phyloP scores from a whole-genome alignment of 1,284 basidiomycete genomes.

The Austroboletus olivaceoglutinosus region DNA sequence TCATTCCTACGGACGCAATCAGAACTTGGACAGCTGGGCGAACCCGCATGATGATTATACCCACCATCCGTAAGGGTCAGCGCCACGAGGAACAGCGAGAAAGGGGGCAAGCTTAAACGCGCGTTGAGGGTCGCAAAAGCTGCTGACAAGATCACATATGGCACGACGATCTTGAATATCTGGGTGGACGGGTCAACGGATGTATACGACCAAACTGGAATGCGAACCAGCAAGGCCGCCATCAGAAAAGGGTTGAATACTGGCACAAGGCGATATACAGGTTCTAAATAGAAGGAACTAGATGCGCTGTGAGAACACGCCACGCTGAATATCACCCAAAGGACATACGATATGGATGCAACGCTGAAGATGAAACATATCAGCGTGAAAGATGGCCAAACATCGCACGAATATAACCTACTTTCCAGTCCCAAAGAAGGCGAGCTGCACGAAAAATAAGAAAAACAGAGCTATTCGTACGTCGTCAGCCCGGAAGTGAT shows the following conservation, averaged over 20 bases:
- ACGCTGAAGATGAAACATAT: constrained; percentile 49
- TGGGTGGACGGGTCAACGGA: constrained; percentile 27
- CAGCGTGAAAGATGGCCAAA: constrained; percentile 2
- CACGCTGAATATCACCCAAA: not conserved
- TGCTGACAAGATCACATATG: constrained; percentile 75
- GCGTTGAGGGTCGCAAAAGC: constrained; percentile 68
- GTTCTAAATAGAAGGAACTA: constrained; percentile 86
- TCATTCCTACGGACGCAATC: constrained; percentile 54
- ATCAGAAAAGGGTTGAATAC: constrained; percentile 88
- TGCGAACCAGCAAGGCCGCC: constrained; percentile 63
- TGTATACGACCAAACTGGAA: not conserved
- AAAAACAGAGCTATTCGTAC: constrained; percentile 79
- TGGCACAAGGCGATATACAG: constrained; percentile 86
- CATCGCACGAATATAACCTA: constrained; percentile 39
- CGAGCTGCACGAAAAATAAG: constrained; percentile 84
- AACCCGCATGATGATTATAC: constrained; percentile 16
- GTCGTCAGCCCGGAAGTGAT: constrained; percentile 60
- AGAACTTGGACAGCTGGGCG: constrained; percentile 3
- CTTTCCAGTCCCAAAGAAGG: constrained; percentile 89
- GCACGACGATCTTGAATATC: constrained; percentile 82
- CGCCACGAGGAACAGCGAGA: constrained; percentile 75
- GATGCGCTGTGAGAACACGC: constrained; percentile 4
- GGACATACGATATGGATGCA: constrained; percentile 78
- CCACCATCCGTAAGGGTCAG: constrained; percentile 72
- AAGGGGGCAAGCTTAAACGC: constrained; percentile 65